Evolutionary conservation across 495 filamentous ascomycete species (phyloP).

Genomic region (Peziza echinospora): DNA sequence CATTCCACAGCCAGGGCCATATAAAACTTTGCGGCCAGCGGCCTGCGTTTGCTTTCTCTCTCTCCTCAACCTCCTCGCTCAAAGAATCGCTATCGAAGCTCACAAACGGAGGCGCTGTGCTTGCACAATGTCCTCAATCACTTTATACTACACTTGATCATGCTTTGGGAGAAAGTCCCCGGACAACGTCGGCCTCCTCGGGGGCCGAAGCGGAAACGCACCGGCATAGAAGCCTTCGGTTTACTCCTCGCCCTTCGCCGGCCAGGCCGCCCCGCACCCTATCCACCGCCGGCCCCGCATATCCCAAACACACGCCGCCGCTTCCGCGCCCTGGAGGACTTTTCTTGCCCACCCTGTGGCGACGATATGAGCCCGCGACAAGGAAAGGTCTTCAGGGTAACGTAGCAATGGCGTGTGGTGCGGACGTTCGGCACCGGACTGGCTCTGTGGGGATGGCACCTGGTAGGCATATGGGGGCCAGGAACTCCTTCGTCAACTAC

Average conservation of each 20-base stretch:
- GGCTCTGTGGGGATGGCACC: not conserved
- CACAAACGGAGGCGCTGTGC: slow-evolving; percentile 58
- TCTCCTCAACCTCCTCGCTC: slow-evolving; percentile 59
- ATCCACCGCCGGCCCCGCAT: slow-evolving; percentile 2
- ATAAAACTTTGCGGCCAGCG: not conserved
- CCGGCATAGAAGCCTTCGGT: slow-evolving; percentile 79
- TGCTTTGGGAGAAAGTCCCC: slow-evolving; percentile 99
- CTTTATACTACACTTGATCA: slow-evolving; percentile 23
- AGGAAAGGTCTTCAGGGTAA: slow-evolving; percentile 3
- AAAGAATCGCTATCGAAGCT: slow-evolving; percentile 99
- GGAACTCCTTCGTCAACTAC: slow-evolving; percentile 39
- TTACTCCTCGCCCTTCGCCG: slow-evolving; percentile 44
- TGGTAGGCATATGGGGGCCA: not conserved
- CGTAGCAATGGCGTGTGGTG: slow-evolving; percentile 22
- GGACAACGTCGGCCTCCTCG: slow-evolving; percentile 46
- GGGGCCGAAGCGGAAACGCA: slow-evolving; percentile 64
- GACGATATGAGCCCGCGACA: slow-evolving; percentile 69
- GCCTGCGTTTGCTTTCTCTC: slow-evolving; percentile 15
- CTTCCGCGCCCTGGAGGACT: not conserved
- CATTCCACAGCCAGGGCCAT: not conserved
- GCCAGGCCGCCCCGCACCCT: slow-evolving; percentile 25
- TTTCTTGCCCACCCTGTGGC: slow-evolving; percentile 9
- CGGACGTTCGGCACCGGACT: slow-evolving; percentile 7
- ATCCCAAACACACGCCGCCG: not conserved
- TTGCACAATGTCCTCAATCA: slow-evolving; percentile 9